These are phyloP conservation scores for Primulina eburnea DNA, from an alignment of 257 asterid genomes.

Conservation along the genomic window DNA sequence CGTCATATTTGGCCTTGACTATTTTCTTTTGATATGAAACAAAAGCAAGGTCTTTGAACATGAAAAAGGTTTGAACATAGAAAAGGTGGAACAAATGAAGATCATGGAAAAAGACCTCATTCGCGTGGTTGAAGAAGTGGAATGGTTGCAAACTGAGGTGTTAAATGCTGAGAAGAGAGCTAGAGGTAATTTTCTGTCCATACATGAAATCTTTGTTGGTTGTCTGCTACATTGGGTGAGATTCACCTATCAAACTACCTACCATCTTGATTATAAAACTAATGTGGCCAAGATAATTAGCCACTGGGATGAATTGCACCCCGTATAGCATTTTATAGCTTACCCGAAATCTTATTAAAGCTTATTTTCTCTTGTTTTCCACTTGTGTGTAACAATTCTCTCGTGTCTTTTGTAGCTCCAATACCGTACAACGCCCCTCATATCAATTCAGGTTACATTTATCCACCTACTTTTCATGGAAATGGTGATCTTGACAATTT, in stretches of 20 bases:
- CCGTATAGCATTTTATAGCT: not conserved
- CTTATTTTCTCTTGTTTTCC: not conserved
- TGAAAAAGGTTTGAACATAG: constrained; percentile 63
- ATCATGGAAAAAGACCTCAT: constrained; percentile 65
- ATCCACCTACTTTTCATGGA: constrained; percentile 37
- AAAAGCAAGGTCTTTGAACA: constrained; percentile 64
- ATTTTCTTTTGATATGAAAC: constrained; percentile 8
- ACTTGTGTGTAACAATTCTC: constrained; percentile 17
- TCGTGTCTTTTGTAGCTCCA: constrained; percentile 38
- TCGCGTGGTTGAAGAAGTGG: constrained; percentile 56
- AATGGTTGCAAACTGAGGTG: constrained; percentile 53
- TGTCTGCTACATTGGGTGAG: not conserved
- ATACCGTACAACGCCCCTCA: constrained; percentile 26
- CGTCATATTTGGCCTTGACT: not conserved
- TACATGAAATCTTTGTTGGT: constrained; percentile 4
- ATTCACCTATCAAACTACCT: not conserved
- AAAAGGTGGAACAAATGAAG: constrained; percentile 69
- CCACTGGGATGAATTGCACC: not conserved
- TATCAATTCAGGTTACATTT: constrained; percentile 31
- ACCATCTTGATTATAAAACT: not conserved
- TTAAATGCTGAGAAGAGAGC: constrained; percentile 52
- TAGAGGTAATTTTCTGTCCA: constrained; percentile 41
- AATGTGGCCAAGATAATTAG: not conserved
- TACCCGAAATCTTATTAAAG: not conserved
- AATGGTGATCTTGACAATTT: constrained; percentile 33